Percentiles rank a stretch among this genome's conserved stretches.
phyloP scores from a whole-genome alignment of 2,329 filamentous ascomycete species.

The Ascochyta lentis region DNA sequence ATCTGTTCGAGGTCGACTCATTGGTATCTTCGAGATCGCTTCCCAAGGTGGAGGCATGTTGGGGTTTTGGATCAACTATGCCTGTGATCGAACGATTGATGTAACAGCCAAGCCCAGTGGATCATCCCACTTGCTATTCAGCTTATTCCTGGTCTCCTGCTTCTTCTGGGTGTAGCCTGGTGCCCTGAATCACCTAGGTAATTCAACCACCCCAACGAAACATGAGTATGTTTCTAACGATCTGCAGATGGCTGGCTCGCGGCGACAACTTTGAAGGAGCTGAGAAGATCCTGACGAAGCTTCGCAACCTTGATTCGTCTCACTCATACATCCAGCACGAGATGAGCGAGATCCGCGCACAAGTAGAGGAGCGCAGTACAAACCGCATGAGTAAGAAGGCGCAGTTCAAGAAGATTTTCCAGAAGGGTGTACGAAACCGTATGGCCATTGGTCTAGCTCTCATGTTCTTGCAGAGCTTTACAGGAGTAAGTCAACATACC shows the following conservation, averaged over 20 bases:
- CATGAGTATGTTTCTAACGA: neutral
- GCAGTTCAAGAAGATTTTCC: constrained; percentile 47
- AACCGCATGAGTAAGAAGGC: constrained; percentile 37
- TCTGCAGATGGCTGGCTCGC: constrained; percentile 30
- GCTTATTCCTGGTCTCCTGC: constrained; percentile 50
- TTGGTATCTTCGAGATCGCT: constrained; percentile 71
- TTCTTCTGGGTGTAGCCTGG: constrained; percentile 46
- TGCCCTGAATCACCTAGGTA: constrained; percentile 45
- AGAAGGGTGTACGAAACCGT: constrained; percentile 49
- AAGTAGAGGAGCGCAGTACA: constrained; percentile 42
- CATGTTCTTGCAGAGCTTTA: constrained; percentile 49
- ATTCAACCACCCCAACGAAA: neutral
- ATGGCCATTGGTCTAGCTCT: constrained; percentile 49
- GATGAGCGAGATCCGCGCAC: constrained; percentile 55
- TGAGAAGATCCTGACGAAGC: constrained; percentile 48
- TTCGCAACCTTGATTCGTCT: constrained; percentile 55
- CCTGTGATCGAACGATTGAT: constrained; percentile 49
- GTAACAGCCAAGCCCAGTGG: constrained; percentile 64
- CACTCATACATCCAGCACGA: constrained; percentile 58
- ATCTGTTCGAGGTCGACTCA: constrained; percentile 68
- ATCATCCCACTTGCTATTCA: constrained; percentile 64
- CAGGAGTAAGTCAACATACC: constrained; percentile 31
- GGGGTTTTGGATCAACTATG: constrained; percentile 55
- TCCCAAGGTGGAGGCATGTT: constrained; percentile 67
- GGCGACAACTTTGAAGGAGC: constrained; percentile 50